Evolutionary conservation across 345 rosid species (phyloP).

Genomic region (Populus davidiana): DNA sequence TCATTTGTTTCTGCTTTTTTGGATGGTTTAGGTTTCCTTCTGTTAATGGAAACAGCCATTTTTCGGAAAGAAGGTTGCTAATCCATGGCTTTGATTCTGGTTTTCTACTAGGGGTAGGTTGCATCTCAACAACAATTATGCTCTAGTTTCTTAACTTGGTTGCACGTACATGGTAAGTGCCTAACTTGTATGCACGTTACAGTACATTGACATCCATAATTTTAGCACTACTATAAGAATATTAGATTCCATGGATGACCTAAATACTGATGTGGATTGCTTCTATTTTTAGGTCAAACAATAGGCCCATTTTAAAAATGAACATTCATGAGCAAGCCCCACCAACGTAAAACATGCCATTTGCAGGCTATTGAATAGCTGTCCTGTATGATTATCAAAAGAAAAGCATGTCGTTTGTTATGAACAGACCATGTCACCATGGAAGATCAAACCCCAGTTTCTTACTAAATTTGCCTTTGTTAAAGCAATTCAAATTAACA

Average conservation of each 20-base stretch:
- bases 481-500: too few species aligned
- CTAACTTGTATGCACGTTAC: constrained; percentile 42
- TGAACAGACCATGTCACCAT: background rate
- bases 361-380: background rate
- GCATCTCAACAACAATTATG: background rate
- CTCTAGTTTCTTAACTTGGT: constrained; percentile 24
- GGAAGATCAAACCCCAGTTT: background rate
- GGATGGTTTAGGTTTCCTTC: constrained; percentile 42
- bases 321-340: background rate
- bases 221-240: background rate
- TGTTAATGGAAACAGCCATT: constrained; percentile 56
- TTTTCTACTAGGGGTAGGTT: constrained; percentile 31
- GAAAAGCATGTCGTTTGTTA: background rate
- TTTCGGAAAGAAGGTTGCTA: constrained; percentile 6
- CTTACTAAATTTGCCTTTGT: background rate
- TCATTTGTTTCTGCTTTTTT: constrained; percentile 28
- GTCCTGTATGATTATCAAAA: background rate
- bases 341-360: too few species aligned
- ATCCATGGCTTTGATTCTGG: constrained; percentile 15
- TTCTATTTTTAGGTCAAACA: background rate
- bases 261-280: background rate
- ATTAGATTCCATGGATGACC: background rate
- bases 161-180: constrained; percentile 41
- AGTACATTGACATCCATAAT: background rate
- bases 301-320: background rate